Evolutionary conservation across 179 eudicot genomes (phyloP).

Genomic region (Sideroxylon spinosum): DNA sequence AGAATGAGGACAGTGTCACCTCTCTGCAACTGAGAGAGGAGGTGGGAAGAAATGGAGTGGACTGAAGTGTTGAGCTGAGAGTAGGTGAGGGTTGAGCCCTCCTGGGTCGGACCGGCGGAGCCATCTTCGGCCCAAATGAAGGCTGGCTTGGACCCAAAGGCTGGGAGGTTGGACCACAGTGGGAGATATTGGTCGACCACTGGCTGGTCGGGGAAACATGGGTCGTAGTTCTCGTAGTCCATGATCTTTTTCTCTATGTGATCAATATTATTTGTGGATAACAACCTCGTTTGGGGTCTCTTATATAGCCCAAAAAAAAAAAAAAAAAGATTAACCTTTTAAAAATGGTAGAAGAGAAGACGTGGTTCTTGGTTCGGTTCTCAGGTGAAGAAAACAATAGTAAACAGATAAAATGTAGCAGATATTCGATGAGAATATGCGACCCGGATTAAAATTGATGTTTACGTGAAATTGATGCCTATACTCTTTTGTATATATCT

Average conservation of each 20-base stretch:
- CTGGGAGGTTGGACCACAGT: conserved; percentile 38
- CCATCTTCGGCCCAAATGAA: conserved; percentile 43
- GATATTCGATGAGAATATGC: conserved; percentile 10
- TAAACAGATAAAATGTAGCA: neutral
- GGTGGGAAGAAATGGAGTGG: conserved; percentile 29
- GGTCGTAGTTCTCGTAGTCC: conserved; percentile 44
- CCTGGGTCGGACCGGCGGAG: neutral
- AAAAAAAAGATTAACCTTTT: neutral
- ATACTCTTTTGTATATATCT: neutral
- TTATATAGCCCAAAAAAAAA: neutral
- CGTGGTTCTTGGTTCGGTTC: neutral
- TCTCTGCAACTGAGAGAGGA: conserved; percentile 21
- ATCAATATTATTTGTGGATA: neutral
- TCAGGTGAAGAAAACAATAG: neutral
- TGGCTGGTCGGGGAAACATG: conserved; percentile 48
- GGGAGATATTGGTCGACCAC: conserved; percentile 49
- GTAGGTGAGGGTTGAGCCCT: conserved; percentile 28
- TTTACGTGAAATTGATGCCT: neutral
- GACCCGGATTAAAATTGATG: neutral
- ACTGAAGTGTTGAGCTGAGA: conserved; percentile 33
- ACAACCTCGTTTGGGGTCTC: neutral
- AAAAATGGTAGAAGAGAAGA: neutral
- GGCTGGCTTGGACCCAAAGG: conserved; percentile 44
- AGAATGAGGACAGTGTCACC: conserved; percentile 35
- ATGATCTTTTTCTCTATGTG: conserved; percentile 6